These are phyloP conservation scores for Clavaria fumosa DNA, from an alignment of 768 basidiomycete species.

Conservation along the genomic window DNA sequence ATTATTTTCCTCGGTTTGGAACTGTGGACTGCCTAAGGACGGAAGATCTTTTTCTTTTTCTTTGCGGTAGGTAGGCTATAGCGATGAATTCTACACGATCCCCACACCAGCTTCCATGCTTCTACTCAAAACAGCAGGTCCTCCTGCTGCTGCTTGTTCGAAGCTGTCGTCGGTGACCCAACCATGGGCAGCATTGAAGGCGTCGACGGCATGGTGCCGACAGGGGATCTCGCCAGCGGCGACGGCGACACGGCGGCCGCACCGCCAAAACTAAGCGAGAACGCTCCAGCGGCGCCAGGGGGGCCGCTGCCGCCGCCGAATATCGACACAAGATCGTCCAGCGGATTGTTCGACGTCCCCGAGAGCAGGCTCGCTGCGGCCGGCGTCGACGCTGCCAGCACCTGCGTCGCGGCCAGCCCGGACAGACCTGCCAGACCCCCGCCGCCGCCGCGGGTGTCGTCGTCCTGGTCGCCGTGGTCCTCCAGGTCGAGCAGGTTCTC, in stretches of 20 bases:
- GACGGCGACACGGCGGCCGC: slow-evolving; percentile 15
- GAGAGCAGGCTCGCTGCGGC: slow-evolving; percentile 61
- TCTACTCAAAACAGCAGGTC: too few species aligned
- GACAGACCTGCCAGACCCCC: too few species aligned
- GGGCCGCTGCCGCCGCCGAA: slow-evolving; percentile 42
- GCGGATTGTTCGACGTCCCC: slow-evolving; percentile 73
- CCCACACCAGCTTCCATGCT: too few species aligned
- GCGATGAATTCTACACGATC: too few species aligned
- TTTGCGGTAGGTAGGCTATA: too few species aligned
- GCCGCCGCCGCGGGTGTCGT: too few species aligned
- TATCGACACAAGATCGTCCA: slow-evolving; percentile 88
- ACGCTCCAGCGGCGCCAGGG: slow-evolving; percentile 9
- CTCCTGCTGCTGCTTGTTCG: slow-evolving; percentile 24
- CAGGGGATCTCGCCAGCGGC: slow-evolving; percentile 16
- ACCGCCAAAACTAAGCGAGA: slow-evolving; percentile 15
- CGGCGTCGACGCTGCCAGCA: slow-evolving; percentile 53
- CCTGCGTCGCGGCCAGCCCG: slow-evolving; percentile 63
- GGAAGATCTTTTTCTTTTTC: too few species aligned
- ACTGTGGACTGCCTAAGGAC: too few species aligned
- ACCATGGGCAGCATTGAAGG: too few species aligned
- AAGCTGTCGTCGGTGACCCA: too few species aligned
- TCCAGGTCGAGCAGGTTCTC: slow-evolving; percentile 95
- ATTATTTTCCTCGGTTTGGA: too few species aligned
- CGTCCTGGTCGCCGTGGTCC: slow-evolving; percentile 43
- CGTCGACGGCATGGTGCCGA: slow-evolving; percentile 5